phyloP scores from a whole-genome alignment of 192 early-diverging fungal genomes.

The Irineochytrium annulatum region DNA sequence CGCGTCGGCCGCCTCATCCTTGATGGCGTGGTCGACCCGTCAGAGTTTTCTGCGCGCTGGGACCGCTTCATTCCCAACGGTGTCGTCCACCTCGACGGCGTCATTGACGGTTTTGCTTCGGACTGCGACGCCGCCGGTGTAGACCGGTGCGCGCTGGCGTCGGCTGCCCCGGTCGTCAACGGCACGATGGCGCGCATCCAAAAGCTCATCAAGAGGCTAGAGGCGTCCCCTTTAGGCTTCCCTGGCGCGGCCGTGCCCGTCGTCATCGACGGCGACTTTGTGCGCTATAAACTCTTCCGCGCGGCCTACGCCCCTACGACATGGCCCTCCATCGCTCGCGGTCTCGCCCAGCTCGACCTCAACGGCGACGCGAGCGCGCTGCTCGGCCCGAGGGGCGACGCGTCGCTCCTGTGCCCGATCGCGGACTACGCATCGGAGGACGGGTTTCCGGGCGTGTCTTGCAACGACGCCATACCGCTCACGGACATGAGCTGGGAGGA shows the following conservation, averaged over 20 bases:
- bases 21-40: constrained; percentile 36
- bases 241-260: constrained; percentile 6
- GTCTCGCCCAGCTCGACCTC: background rate
- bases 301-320: background rate
- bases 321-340: constrained; percentile 3
- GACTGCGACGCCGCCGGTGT: constrained; percentile 34
- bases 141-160: constrained; percentile 31
- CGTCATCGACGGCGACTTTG: background rate
- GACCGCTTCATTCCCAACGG: background rate
- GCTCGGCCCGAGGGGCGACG: background rate
- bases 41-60: background rate
- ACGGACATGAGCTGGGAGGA: constrained; percentile 1
- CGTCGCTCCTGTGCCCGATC: background rate
- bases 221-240: background rate
- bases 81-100: constrained; percentile 13
- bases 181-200: constrained; percentile 1
- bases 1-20: constrained; percentile 28
- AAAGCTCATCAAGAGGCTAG: constrained; percentile 1
- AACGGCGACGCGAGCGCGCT: background rate
- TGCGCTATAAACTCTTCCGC: constrained; percentile 2
- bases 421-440: background rate
- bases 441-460: constrained; percentile 6
- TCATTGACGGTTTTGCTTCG: constrained; percentile 23
- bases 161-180: background rate
- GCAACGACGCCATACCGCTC: background rate